Conservation (phyloP, 495 filamentous ascomycete species). For the Podospora appendiculata region DNA sequence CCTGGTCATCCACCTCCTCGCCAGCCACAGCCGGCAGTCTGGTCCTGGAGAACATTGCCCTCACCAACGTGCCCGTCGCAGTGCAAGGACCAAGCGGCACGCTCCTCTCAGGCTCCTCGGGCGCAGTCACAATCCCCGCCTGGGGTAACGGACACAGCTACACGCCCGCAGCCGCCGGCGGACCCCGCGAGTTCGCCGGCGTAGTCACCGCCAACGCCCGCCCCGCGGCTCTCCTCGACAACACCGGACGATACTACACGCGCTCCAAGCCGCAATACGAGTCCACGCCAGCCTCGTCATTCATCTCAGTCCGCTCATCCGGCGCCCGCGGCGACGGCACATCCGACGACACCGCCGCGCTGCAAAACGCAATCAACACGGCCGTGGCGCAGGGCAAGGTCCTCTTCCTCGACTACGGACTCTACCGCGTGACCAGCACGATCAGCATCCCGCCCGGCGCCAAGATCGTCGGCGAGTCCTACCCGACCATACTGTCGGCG, state of each 20-base stretch:
- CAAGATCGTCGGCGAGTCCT: slow-evolving; percentile 78
- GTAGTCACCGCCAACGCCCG: slow-evolving; percentile 31
- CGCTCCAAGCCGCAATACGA: slow-evolving; percentile 56
- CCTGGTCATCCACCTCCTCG: slow-evolving; percentile 42
- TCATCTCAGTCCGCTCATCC: slow-evolving; percentile 53
- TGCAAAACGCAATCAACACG: slow-evolving; percentile 48
- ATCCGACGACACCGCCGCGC: slow-evolving; percentile 62
- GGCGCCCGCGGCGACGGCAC: slow-evolving; percentile 68
- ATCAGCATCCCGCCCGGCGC: slow-evolving; percentile 54
- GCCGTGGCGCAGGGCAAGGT: slow-evolving; percentile 53
- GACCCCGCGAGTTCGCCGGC: slow-evolving; percentile 23
- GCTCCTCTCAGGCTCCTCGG: slow-evolving; percentile 49
- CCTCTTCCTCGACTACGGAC: slow-evolving; percentile 53
- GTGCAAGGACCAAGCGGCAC: slow-evolving; percentile 47
- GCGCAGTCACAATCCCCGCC: slow-evolving; percentile 43
- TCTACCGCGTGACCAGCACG: slow-evolving; percentile 58
- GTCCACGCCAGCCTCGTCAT: slow-evolving; percentile 36
- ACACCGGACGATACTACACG: slow-evolving; percentile 37
- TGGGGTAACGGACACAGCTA: slow-evolving; percentile 39
- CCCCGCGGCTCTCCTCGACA: slow-evolving; percentile 26
- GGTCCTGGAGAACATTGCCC: slow-evolving; percentile 58
- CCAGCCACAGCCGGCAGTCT: slow-evolving; percentile 44
- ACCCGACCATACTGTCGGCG: slow-evolving; percentile 78
- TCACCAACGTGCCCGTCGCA: slow-evolving; percentile 53
- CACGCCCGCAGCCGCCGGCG: slow-evolving; percentile 29